phyloP scores from a whole-genome alignment of 441 rosid genomes.

The Adansonia grandidieri region DNA sequence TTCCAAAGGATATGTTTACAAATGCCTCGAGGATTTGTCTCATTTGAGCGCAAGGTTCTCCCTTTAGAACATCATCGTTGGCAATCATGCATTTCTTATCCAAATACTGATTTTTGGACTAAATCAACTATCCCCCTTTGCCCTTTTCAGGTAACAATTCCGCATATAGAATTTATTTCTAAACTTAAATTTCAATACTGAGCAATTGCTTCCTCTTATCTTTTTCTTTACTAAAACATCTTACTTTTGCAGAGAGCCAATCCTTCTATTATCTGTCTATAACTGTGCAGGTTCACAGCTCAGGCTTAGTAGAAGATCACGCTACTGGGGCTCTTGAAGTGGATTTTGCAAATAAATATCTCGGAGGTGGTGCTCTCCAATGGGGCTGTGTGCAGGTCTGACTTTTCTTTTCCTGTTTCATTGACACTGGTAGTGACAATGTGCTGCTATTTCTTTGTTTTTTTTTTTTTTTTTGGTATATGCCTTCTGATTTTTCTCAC shows the following conservation, averaged over 20 bases:
- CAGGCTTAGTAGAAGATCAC: slow-evolving; percentile 85
- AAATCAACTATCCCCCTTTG: slow-evolving; percentile 66
- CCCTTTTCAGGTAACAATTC: slow-evolving; percentile 61
- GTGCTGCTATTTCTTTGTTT: neutral
- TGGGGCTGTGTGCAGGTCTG: slow-evolving; percentile 92
- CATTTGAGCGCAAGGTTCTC: slow-evolving; percentile 87
- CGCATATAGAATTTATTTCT: neutral
- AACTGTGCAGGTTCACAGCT: slow-evolving; percentile 52
- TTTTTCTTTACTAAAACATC: slow-evolving; percentile 8
- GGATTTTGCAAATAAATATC: slow-evolving; percentile 89
- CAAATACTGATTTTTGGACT: slow-evolving; percentile 69
- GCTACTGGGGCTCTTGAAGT: slow-evolving; percentile 65
- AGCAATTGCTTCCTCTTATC: neutral
- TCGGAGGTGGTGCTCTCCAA: slow-evolving; percentile 89
- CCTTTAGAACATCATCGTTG: slow-evolving; percentile 42
- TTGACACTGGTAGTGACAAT: neutral
- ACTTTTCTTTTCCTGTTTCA: neutral
- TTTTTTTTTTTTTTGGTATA: neutral
- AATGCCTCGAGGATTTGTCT: slow-evolving; percentile 66
- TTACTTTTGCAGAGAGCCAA: neutral
- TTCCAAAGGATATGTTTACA: slow-evolving; percentile 69
- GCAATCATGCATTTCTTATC: slow-evolving; percentile 38
- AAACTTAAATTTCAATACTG: slow-evolving; percentile 8
- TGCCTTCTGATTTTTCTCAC: slow-evolving; percentile 21
- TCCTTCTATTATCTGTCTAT: slow-evolving; percentile 17